A percentile compares a stretch with the other conserved stretches of the same genome.
Conservation (phyloP, 2,329 filamentous ascomycete genomes). For the Orbilia javanica region DNA sequence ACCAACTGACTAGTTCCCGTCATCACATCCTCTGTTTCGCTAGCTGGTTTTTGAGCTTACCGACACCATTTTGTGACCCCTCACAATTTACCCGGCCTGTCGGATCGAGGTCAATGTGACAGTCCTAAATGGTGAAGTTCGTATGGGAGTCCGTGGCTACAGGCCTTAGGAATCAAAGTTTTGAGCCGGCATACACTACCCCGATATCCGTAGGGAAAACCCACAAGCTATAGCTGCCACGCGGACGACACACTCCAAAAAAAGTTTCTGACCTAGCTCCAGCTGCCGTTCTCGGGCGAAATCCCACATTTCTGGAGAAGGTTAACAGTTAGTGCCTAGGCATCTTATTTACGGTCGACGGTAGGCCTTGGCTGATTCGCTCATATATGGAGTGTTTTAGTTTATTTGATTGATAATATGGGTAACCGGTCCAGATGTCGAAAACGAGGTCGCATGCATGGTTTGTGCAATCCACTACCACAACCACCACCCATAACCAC, state of each 20-base stretch:
- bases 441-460: slow-evolving; percentile 31
- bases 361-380: slow-evolving; percentile 39
- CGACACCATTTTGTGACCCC: slow-evolving; percentile 23
- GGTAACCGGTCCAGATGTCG: slow-evolving; percentile 11
- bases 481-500: not conserved
- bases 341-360: slow-evolving; percentile 29
- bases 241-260: slow-evolving; percentile 2
- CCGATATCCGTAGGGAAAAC: slow-evolving; percentile 32
- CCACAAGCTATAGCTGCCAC: slow-evolving; percentile 6
- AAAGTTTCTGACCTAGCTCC: not conserved
- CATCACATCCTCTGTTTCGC: slow-evolving; percentile 27
- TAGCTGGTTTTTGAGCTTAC: not conserved
- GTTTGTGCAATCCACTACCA: slow-evolving; percentile 13
- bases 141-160: not conserved
- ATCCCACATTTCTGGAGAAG: slow-evolving; percentile 23
- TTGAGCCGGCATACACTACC: slow-evolving; percentile 32
- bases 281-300: slow-evolving; percentile 44
- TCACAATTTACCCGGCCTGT: slow-evolving; percentile 53
- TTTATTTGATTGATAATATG: slow-evolving; percentile 37
- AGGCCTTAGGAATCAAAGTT: slow-evolving; percentile 33
- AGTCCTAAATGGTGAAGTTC: not conserved
- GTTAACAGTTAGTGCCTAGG: slow-evolving; percentile 37
- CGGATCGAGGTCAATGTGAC: slow-evolving; percentile 30
- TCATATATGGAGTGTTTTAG: slow-evolving; percentile 20
- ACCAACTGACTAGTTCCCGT: slow-evolving; percentile 29